A percentile compares a stretch with the other conserved stretches of the same genome.
phyloP scores from a whole-genome alignment of 2,329 filamentous ascomycete species.

The Calonectria fujianensis region DNA sequence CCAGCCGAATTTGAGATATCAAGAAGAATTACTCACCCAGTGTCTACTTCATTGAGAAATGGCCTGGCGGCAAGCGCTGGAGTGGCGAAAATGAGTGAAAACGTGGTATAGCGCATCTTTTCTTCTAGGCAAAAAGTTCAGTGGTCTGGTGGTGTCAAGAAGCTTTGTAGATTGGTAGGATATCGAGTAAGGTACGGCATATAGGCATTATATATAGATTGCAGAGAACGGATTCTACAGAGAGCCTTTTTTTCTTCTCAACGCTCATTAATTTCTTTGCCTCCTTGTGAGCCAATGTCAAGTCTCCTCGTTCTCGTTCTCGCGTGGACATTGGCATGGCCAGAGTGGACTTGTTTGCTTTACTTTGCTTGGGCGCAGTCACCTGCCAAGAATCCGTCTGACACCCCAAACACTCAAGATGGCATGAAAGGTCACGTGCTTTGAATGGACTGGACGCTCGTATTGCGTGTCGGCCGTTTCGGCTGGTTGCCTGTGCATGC shows the following conservation, averaged over 20 bases:
- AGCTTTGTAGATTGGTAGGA: not conserved
- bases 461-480: not conserved
- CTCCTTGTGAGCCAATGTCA: too few relatives aligned
- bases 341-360: not conserved
- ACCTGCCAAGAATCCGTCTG: not conserved
- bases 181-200: too few relatives aligned
- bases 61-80: slow-evolving; percentile 5
- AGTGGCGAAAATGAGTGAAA: not conserved
- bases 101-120: not conserved
- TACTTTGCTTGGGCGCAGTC: not conserved
- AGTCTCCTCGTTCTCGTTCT: slow-evolving; percentile 10
- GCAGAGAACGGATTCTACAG: not conserved
- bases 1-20: too few relatives aligned
- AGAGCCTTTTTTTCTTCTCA: not conserved
- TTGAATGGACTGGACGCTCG: not conserved
- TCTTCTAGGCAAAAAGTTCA: not conserved
- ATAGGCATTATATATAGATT: not conserved
- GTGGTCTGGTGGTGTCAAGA: not conserved
- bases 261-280: not conserved
- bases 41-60: slow-evolving; percentile 10
- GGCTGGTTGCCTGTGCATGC: not conserved
- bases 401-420: not conserved
- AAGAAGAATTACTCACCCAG: not conserved
- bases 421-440: not conserved
- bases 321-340: not conserved